Evolutionary conservation across 2,329 filamentous ascomycete genomes (phyloP), one percentile per base, ranked within the genome.

Genomic region (Clarireedia hainanense): DNA sequence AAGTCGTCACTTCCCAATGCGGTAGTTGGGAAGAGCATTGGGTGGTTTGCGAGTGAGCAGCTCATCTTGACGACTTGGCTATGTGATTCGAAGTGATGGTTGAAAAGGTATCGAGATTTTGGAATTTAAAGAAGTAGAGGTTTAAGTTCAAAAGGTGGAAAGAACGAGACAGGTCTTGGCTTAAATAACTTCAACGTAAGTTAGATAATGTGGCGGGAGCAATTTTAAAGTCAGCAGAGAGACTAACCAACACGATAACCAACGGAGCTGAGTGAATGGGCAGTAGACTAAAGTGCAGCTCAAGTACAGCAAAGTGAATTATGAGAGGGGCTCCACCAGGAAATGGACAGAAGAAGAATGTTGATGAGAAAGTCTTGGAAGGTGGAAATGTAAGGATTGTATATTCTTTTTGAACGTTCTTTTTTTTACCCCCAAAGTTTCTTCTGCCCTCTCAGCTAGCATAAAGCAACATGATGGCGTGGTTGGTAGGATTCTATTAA

Each of bases 381-480:
- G 10, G 20, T 47, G 45, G 43, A 42, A 54, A 54, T 49, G 24
- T 30, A 49, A 54, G 52, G 36, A 54, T 54, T 49, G 5, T 43
- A 42, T 3, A n/a, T 27, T 12, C 45, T 54, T 54, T 49, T 54
- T 27, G 27, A 49, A n/a, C 9, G 30, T 42, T 26, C n/a, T n/a
- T 17, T 46, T 17, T 46, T 6, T 27, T 26, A 30, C 2, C 6
- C 27, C 12, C 12, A 14, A 34, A 6, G 14, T 7, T 5, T n/a
- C 45, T 26, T 45, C 17, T 14, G 2, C 5, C 42, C 17, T 10
- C 23, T 14, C 42, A 45, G n/a, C 24, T 14, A 6, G 7, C 17
- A 42, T 20, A 42, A 42, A 6, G 17, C 39, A 6, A 17, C 39
- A 42, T 42, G 14, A 39, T 26, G 30, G 23, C 43, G 47, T 39